Evolutionary conservation across 108 stramenopile species (phyloP).

Genomic region (Cyclotella distinguenda): DNA sequence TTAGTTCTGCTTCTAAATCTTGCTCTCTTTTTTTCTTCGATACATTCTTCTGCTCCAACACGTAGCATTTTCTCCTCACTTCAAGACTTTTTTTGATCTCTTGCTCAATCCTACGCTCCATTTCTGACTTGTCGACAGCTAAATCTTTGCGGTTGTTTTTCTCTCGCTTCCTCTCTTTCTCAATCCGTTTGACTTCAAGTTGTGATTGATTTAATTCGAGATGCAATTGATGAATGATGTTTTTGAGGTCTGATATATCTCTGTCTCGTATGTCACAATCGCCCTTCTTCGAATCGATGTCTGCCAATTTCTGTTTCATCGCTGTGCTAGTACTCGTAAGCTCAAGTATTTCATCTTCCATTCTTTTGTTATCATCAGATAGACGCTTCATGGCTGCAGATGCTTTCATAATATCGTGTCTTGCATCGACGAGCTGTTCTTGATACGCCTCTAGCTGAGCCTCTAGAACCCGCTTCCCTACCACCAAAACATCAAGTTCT

Average conservation of each 20-base stretch:
- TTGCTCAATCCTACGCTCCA: not conserved
- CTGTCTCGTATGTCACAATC: not conserved
- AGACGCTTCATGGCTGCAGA: not conserved
- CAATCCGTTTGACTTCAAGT: conserved; percentile 1
- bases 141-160: conserved; percentile 7
- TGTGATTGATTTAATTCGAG: conserved; percentile 11
- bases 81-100: conserved; percentile 7
- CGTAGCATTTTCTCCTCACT: conserved; percentile 7
- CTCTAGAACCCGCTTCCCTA: conserved; percentile 5
- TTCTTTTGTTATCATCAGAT: not conserved
- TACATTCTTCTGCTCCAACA: conserved; percentile 12
- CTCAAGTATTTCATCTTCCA: not conserved
- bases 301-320: not conserved
- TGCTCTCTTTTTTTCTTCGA: not conserved
- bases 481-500: not conserved
- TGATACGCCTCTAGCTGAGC: conserved; percentile 7
- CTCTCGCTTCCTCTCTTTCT: conserved; percentile 11
- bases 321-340: not conserved
- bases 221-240: not conserved
- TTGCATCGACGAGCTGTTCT: conserved; percentile 18
- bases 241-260: not conserved
- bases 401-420: conserved; percentile 1
- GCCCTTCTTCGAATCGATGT: not conserved
- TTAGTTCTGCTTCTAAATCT: conserved; percentile 5
- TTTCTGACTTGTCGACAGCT: not conserved